phyloP scores from a whole-genome alignment of 257 asterid genomes.

The Forsythia viridissima region DNA sequence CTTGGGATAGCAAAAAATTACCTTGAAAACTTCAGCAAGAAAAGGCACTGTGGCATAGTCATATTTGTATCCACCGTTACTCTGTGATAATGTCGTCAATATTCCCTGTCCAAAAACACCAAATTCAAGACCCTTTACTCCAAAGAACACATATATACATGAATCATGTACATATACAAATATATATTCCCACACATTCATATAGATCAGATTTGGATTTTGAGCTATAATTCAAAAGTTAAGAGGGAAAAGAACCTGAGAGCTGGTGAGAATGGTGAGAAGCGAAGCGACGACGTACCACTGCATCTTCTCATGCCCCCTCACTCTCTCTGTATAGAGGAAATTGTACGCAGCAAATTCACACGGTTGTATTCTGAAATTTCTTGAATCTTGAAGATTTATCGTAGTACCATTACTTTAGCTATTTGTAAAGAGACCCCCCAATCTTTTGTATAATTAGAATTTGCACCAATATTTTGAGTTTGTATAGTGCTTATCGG shows the following conservation, averaged over 20 bases:
- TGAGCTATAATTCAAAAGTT: constrained; percentile 1
- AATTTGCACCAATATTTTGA: no score
- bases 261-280: constrained; percentile 92
- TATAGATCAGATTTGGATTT: not conserved
- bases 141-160: not conserved
- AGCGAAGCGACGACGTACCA: constrained; percentile 94
- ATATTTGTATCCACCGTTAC: constrained; percentile 79
- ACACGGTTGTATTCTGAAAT: no score
- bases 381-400: no score
- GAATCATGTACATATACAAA: no score
- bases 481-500: no score
- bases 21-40: constrained; percentile 98
- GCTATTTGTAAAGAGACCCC: no score
- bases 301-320: constrained; percentile 52
- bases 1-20: not conserved
- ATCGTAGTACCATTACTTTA: no score
- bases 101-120: constrained; percentile 65
- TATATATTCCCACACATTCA: not conserved
- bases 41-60: constrained; percentile 98
- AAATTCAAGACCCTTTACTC: constrained; percentile 10
- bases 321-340: not conserved
- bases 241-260: constrained; percentile 58
- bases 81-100: constrained; percentile 88
- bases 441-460: no score
- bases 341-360: no score